A percentile compares a stretch with the other conserved stretches of the same genome.
Evolutionary conservation across 768 basidiomycete species (phyloP).

Genomic region (Galerina marginata): DNA sequence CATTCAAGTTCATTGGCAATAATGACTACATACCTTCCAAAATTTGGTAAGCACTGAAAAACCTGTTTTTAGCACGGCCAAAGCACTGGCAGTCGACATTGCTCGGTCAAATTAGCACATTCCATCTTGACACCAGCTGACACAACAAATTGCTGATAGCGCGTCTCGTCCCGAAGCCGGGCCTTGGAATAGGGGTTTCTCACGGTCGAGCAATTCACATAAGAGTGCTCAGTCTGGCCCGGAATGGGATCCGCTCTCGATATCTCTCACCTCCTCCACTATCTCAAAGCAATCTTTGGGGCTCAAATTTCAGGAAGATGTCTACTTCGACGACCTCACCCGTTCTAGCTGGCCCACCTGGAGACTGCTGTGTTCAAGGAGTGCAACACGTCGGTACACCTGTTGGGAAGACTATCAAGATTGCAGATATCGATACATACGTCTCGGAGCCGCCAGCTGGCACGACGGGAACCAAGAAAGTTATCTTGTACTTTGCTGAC

Average conservation of each 20-base stretch:
- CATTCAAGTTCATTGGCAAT: too few relatives aligned
- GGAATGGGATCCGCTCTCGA: not conserved
- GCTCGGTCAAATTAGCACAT: too few relatives aligned
- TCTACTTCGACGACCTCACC: slow-evolving; percentile 25
- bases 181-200: not conserved
- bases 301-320: not conserved
- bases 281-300: not conserved
- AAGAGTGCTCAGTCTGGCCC: not conserved
- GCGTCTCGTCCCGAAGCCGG: slow-evolving; percentile 5
- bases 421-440: slow-evolving; percentile 57
- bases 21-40: too few relatives aligned
- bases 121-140: not conserved
- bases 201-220: slow-evolving; percentile 8
- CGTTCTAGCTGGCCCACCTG: slow-evolving; percentile 48
- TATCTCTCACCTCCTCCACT: not conserved
- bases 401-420: slow-evolving; percentile 42
- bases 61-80: too few relatives aligned
- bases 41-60: too few relatives aligned
- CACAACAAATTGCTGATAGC: slow-evolving; percentile 4
- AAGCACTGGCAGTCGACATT: too few relatives aligned
- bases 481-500: slow-evolving; percentile 65
- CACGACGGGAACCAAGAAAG: slow-evolving; percentile 41
- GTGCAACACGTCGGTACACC: slow-evolving; percentile 59
- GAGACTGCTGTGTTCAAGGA: slow-evolving; percentile 57
- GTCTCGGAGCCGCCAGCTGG: slow-evolving; percentile 54